Conservation (phyloP, 176 grass and related monocot species). For the Urochloa ruziziensis region DNA sequence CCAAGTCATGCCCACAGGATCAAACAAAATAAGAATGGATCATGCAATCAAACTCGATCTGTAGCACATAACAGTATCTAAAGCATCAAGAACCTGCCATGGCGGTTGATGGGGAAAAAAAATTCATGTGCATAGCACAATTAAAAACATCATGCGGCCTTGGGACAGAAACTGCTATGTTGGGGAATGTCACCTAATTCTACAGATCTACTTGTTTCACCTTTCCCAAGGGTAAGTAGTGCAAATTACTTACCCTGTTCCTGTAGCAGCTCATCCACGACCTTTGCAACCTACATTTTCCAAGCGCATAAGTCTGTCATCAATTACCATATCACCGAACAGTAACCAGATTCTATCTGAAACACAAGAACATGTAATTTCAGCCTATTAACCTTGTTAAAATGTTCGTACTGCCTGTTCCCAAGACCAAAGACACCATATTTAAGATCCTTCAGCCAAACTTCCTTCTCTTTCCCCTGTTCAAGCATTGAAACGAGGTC, state of each 20-base stretch:
- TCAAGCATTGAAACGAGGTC: slow-evolving; percentile 18
- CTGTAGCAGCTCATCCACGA: slow-evolving; percentile 70
- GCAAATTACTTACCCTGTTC: slow-evolving; percentile 56
- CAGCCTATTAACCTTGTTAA: slow-evolving; percentile 73
- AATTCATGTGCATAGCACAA: background rate
- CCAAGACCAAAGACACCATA: slow-evolving; percentile 91
- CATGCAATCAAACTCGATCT: background rate
- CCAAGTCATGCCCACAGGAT: background rate
- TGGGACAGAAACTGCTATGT: background rate
- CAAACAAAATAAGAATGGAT: background rate
- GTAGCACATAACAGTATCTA: background rate
- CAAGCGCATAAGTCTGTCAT: slow-evolving; percentile 23
- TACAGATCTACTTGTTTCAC: background rate
- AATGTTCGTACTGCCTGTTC: slow-evolving; percentile 96
- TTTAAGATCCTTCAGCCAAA: slow-evolving; percentile 78
- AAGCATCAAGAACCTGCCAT: background rate
- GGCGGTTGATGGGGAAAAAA: background rate
- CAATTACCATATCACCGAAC: slow-evolving; percentile 18
- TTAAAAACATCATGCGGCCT: background rate
- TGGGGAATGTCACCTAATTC: background rate
- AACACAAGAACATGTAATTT: slow-evolving; percentile 2
- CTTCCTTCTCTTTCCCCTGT: slow-evolving; percentile 72
- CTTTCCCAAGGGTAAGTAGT: background rate
- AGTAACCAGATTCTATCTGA: slow-evolving; percentile 15
- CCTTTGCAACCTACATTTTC: slow-evolving; percentile 71